A percentile compares a stretch with the other conserved stretches of the same genome.
These are phyloP conservation scores for Cercospora zeae-maydis DNA, from an alignment of 2,329 filamentous ascomycete species.

Conservation along the genomic window DNA sequence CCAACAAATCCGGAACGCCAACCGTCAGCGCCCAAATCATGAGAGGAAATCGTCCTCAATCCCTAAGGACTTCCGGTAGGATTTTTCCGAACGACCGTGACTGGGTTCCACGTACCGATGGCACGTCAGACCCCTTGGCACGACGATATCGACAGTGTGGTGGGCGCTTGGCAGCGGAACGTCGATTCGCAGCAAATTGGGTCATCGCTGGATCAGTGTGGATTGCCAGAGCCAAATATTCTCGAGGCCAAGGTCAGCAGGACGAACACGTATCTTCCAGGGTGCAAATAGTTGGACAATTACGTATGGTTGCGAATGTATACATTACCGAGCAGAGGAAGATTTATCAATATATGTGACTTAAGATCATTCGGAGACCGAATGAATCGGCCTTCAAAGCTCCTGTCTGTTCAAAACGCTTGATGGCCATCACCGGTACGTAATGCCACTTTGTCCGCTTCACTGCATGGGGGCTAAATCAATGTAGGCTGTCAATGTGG, in stretches of 20 bases:
- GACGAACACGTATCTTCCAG: background rate
- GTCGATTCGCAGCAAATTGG: background rate
- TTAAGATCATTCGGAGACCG: background rate
- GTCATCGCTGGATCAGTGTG: background rate
- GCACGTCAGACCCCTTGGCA: background rate
- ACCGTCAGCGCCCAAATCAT: background rate
- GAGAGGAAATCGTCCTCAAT: background rate
- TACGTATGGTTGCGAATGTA: background rate
- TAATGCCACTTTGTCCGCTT: background rate
- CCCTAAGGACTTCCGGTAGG: background rate
- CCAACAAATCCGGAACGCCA: background rate
- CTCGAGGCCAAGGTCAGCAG: background rate
- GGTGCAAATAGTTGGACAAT: background rate
- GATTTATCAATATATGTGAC: background rate
- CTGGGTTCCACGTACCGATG: background rate
- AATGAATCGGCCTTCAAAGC: background rate
- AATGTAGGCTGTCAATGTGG: background rate
- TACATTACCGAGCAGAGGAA: background rate
- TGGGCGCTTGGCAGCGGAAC: background rate
- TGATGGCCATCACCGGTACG: background rate
- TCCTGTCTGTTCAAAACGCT: background rate
- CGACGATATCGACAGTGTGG: background rate
- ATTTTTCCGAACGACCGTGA: background rate
- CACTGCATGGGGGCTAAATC: background rate
- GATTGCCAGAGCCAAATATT: background rate